Conservation (phyloP, 495 filamentous ascomycete species). For the Aspergillus avenaceus region DNA sequence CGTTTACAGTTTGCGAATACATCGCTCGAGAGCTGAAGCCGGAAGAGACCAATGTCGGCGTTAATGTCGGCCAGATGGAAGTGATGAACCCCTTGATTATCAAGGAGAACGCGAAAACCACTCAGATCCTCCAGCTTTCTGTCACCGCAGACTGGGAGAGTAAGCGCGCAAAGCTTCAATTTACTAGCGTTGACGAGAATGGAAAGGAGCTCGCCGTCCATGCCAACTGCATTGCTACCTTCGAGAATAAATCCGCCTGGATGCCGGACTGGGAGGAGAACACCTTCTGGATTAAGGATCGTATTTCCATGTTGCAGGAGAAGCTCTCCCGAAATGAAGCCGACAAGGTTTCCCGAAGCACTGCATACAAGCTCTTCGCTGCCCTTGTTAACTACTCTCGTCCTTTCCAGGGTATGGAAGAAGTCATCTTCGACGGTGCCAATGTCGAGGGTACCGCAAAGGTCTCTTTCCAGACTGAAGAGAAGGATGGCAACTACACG, state of each 20-base stretch:
- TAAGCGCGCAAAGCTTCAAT: too few relatives aligned
- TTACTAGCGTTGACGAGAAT: too few relatives aligned
- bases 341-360: conserved; percentile 29
- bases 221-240: too few relatives aligned
- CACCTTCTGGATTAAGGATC: too few relatives aligned
- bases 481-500: conserved; percentile 61
- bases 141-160: conserved; percentile 27
- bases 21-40: conserved; percentile 16
- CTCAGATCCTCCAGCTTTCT: conserved; percentile 35
- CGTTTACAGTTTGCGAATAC: conserved; percentile 23
- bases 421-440: conserved; percentile 68
- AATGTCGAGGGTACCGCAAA: conserved; percentile 64
- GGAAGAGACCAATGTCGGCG: conserved; percentile 36
- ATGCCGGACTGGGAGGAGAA: too few relatives aligned
- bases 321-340: conserved; percentile 4
- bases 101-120: conserved; percentile 34
- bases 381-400: conserved; percentile 63
- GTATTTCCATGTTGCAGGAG: conserved; percentile 23
- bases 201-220: too few relatives aligned
- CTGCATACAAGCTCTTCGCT: conserved; percentile 72
- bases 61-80: conserved; percentile 58
- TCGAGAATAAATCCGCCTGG: too few relatives aligned
- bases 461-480: conserved; percentile 61
- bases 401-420: conserved; percentile 64
- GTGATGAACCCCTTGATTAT: conserved; percentile 65